Percentiles rank a stretch among this genome's conserved stretches.
phyloP scores from a whole-genome alignment of 495 filamentous ascomycete species.

The Talaromyces nanjingensis region DNA sequence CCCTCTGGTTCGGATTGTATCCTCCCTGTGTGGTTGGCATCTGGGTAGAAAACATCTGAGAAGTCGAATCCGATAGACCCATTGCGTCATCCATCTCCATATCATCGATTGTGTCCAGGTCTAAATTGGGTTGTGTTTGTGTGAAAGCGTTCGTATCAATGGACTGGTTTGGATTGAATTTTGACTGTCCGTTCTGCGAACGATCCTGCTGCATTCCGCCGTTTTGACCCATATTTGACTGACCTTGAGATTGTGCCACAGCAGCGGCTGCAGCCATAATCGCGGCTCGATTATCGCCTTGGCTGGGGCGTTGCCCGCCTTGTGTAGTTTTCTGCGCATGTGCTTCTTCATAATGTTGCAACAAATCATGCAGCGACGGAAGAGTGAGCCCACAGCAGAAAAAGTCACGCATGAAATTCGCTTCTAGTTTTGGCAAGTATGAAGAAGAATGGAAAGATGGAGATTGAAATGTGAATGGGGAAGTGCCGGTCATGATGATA shows the following conservation, averaged over 20 bases:
- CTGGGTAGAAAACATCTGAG: slow-evolving; percentile 51
- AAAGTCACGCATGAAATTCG: slow-evolving; percentile 94
- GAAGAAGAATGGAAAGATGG: slow-evolving; percentile 96
- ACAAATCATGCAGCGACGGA: slow-evolving; percentile 84
- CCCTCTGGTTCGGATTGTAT: slow-evolving; percentile 59
- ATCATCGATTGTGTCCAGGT: slow-evolving; percentile 83
- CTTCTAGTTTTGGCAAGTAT: slow-evolving; percentile 95
- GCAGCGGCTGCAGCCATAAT: slow-evolving; percentile 48
- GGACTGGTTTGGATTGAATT: slow-evolving; percentile 32
- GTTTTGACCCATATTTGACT: slow-evolving; percentile 30
- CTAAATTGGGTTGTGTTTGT: slow-evolving; percentile 39
- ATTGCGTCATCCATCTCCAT: slow-evolving; percentile 95
- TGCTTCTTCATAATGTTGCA: slow-evolving; percentile 93
- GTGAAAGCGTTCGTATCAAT: slow-evolving; percentile 12
- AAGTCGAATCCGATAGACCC: slow-evolving; percentile 55
- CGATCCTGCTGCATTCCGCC: slow-evolving; percentile 35
- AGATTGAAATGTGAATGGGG: slow-evolving; percentile 82
- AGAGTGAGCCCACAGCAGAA: slow-evolving; percentile 83
- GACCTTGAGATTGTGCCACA: slow-evolving; percentile 49
- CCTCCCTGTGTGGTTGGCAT: slow-evolving; percentile 46
- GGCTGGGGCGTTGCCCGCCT: slow-evolving; percentile 47
- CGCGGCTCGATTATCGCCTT: slow-evolving; percentile 50
- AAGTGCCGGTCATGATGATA: slow-evolving; percentile 94
- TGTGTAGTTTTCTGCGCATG: slow-evolving; percentile 66
- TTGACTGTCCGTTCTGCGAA: slow-evolving; percentile 35